Conservation (phyloP, 2,329 filamentous ascomycete species). For the Alternaria novae-zelandiae region DNA sequence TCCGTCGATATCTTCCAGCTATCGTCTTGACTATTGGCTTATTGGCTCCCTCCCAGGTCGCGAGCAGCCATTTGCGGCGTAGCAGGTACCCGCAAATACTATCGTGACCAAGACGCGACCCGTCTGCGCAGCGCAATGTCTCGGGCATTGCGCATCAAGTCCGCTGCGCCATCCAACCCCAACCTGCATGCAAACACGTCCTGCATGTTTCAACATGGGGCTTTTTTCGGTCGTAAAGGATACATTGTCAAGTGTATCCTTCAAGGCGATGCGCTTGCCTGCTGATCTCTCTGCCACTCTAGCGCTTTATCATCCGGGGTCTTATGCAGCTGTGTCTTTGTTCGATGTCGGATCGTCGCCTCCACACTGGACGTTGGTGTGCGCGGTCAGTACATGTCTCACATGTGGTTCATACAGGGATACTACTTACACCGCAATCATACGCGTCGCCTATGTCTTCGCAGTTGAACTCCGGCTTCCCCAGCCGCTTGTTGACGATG, state of each 20-base stretch:
- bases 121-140: constrained; percentile 4
- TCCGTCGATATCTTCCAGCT: constrained; percentile 9
- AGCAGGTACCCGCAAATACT: constrained; percentile 7
- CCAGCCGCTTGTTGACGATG: constrained; percentile 67
- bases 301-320: constrained; percentile 13
- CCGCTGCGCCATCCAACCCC: constrained; percentile 13
- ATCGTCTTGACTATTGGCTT: constrained; percentile 16
- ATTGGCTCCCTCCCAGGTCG: constrained; percentile 4
- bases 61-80: constrained; percentile 16
- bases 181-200: constrained; percentile 6
- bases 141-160: constrained; percentile 9
- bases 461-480: constrained; percentile 68
- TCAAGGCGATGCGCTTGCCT: constrained; percentile 14
- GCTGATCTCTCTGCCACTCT: constrained; percentile 16
- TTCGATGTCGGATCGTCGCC: constrained; percentile 56
- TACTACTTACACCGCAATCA: constrained; percentile 58
- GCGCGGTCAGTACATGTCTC: background rate
- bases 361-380: constrained; percentile 51
- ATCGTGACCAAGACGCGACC: constrained; percentile 9
- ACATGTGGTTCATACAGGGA: background rate
- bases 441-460: constrained; percentile 70
- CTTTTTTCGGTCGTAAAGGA: constrained; percentile 4
- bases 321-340: constrained; percentile 26
- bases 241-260: constrained; percentile 7
- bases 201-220: constrained; percentile 10